Percentiles rank a stretch among this genome's conserved stretches.
These are phyloP conservation scores for Lomentospora prolificans DNA, from an alignment of 2,329 filamentous ascomycete species.

Conservation along the genomic window DNA sequence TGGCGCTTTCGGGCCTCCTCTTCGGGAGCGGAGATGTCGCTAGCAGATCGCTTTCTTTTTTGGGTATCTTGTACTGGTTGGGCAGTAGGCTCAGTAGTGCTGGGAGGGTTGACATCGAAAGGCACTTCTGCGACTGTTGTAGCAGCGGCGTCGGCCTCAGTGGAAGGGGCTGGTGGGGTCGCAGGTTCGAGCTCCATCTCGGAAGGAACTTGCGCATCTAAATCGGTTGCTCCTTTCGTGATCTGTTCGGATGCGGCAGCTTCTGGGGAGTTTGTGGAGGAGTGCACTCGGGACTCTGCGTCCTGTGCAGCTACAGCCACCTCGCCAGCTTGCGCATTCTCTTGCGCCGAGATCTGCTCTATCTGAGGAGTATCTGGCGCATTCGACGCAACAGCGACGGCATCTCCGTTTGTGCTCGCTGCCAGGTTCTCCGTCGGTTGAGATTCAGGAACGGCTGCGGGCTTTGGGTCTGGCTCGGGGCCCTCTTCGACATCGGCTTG, in stretches of 20 bases:
- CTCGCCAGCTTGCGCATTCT: neutral
- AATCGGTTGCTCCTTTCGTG: neutral
- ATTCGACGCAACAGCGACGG: neutral
- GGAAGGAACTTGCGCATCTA: neutral
- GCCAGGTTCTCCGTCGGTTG: neutral
- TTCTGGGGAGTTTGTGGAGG: neutral
- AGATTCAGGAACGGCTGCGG: conserved; percentile 10
- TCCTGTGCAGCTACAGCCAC: neutral
- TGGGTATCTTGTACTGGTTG: neutral
- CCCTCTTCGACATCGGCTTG: conserved; percentile 11
- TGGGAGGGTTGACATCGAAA: neutral
- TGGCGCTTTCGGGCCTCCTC: conserved; percentile 4
- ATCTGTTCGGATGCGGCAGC: neutral
- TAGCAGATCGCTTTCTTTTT: conserved; percentile 4
- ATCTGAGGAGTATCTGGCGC: neutral
- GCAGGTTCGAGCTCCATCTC: neutral
- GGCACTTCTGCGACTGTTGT: too few relatives aligned
- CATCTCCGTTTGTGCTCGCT: neutral
- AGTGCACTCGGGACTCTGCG: neutral
- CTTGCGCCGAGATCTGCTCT: neutral
- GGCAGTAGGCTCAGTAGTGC: neutral
- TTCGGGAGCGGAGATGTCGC: neutral
- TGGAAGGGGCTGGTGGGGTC: neutral
- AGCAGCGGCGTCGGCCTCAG: neutral
- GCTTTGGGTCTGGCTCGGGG: conserved; percentile 10